phyloP scores from a whole-genome alignment of 1,139 yeast species.

The Candida dubliniensis region DNA sequence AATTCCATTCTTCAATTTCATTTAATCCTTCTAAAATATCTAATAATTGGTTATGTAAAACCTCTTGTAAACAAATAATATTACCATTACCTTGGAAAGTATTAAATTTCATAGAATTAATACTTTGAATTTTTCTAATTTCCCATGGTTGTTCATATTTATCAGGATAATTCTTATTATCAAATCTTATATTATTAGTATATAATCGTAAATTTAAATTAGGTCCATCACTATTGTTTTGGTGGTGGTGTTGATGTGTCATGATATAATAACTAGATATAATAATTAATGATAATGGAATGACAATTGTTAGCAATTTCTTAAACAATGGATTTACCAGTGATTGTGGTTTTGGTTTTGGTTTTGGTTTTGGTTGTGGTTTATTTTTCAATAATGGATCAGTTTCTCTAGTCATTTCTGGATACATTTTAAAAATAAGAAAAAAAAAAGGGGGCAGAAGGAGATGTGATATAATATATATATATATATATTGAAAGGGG shows the following conservation, averaged over 20 bases:
- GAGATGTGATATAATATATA: no score
- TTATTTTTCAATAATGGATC: no score
- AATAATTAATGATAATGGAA: neutral
- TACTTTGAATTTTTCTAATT: constrained; percentile 30
- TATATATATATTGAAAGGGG: no score
- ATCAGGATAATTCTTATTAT: constrained; percentile 28
- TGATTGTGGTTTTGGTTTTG: no score
- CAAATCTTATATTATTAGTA: constrained; percentile 56
- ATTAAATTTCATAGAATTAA: constrained; percentile 40
- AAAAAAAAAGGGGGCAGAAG: no score
- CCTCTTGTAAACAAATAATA: constrained; percentile 54
- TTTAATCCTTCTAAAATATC: constrained; percentile 44
- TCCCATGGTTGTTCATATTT: constrained; percentile 46
- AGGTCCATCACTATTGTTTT: neutral
- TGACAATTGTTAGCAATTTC: neutral
- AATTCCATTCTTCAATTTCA: constrained; percentile 28
- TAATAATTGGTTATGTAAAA: constrained; percentile 47
- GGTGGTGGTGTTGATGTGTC: neutral
- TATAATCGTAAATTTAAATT: constrained; percentile 26
- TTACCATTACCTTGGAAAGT: constrained; percentile 34
- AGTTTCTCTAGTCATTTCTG: no score
- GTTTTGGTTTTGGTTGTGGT: no score
- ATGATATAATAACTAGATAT: neutral
- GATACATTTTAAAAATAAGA: no score
- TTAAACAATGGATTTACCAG: neutral